Evolutionary conservation across 495 filamentous ascomycete species (phyloP).

Genomic region (Penicillium turbatum): DNA sequence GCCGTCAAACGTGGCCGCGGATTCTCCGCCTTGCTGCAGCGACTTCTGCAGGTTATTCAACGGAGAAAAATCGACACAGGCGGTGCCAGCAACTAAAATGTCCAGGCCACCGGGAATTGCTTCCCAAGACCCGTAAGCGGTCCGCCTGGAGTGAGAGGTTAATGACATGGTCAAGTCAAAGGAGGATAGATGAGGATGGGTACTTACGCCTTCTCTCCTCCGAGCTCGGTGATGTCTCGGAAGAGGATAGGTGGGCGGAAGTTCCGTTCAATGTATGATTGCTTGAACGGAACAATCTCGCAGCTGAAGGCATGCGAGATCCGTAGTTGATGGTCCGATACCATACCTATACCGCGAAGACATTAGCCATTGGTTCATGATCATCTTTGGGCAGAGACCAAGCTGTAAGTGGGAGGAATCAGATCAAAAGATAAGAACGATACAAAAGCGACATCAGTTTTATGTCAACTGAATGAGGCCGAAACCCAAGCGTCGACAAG

Average conservation of each 20-base stretch:
- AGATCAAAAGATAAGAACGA: background rate
- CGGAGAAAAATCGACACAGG: conserved; percentile 67
- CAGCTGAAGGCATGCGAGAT: conserved; percentile 69
- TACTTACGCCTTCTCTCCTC: conserved; percentile 53
- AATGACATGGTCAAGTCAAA: conserved; percentile 3
- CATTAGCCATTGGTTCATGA: conserved; percentile 10
- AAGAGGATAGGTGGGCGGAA: conserved; percentile 61
- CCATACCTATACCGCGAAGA: conserved; percentile 9
- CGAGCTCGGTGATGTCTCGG: conserved; percentile 64
- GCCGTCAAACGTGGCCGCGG: conserved; percentile 63
- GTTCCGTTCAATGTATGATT: conserved; percentile 77
- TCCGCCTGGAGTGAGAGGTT: conserved; percentile 50
- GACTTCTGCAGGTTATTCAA: conserved; percentile 37
- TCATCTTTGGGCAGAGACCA: background rate
- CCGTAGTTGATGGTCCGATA: conserved; percentile 3
- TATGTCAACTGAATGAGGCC: no score
- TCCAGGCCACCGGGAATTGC: conserved; percentile 59
- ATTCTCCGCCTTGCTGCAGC: conserved; percentile 58
- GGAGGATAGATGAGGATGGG: background rate
- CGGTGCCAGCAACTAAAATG: conserved; percentile 69
- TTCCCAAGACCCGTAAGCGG: conserved; percentile 61
- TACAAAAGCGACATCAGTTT: no score
- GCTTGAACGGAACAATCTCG: conserved; percentile 75
- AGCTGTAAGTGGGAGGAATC: background rate
- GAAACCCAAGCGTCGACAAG: no score